Evolutionary conservation across 192 early-diverging fungal species (phyloP), one percentile per base, ranked within the genome.

Genomic region (Piromyces finnis): DNA sequence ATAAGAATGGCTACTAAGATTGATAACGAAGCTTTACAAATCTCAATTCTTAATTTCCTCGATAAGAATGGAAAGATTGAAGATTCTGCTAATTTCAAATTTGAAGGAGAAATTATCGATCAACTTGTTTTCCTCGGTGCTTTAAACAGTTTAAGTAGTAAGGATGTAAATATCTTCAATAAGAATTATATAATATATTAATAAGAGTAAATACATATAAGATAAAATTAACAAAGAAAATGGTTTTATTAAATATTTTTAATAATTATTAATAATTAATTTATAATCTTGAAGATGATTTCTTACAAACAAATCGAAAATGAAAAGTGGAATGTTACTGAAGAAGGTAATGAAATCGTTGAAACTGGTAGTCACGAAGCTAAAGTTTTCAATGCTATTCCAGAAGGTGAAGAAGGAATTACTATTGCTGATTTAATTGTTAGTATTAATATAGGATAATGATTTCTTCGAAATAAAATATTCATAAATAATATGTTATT

Each of bases 321-420:
- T 79, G 95, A 98, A 84, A 82, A 88, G 29, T 97, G 94, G 91
- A 87, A 87, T 79, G 85, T 98, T 82, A 95, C 95, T 17, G 87
- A 87, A n/a, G 98, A 99, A 86, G 98, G 97, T 77, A 82, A 88
- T 39, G 93, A 94, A 80, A 91, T 97, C 82, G 92, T 92, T 15
- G 89, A 92, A 35, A 88, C 90, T 78, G 98, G 98, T 80, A 94
- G 92, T 83, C 95, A 97, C 83, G 98, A 98, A 85, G 96, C 92
- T 29, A 92, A 89, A 80, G 94, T 98, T 59, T 99, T 96, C 86
- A 86, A 94, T 78, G 92, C 93, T 26, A 88, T 99, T 41, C 95
- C 97, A 68, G 83, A 89, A 30, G 93, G 92, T 29, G 87, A 86
- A 15, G 90, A 93, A 79, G 96, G 96, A 77, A 93, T 97, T 82